Percentiles rank a stretch among this genome's conserved stretches.
phyloP scores from a whole-genome alignment of 768 basidiomycete species.

The Dioszegia crocea region DNA sequence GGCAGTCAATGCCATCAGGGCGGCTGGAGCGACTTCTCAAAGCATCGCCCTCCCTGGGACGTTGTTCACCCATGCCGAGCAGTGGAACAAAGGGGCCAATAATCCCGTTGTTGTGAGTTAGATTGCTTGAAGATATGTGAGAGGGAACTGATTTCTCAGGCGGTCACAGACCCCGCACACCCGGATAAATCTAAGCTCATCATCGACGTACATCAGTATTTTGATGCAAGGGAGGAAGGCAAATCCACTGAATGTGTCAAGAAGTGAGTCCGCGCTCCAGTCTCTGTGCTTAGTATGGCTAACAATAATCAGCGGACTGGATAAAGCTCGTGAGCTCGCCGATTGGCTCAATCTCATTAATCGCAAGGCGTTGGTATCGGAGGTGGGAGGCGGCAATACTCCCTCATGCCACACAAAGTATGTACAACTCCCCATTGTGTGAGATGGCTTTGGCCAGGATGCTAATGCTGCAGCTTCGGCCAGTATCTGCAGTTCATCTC shows the following conservation, averaged over 20 bases:
- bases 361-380: slow-evolving; percentile 60
- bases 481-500: slow-evolving; percentile 56
- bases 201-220: slow-evolving; percentile 64
- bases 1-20: slow-evolving; percentile 59
- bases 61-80: slow-evolving; percentile 53
- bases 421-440: slow-evolving; percentile 51
- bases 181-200: slow-evolving; percentile 53
- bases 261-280: slow-evolving; percentile 35
- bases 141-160: slow-evolving; percentile 41
- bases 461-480: slow-evolving; percentile 23
- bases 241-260: slow-evolving; percentile 56
- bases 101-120: slow-evolving; percentile 53
- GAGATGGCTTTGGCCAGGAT: not conserved
- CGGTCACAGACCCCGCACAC: slow-evolving; percentile 52
- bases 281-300: not conserved
- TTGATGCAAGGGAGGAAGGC: slow-evolving; percentile 57
- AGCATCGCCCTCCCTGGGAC: slow-evolving; percentile 62
- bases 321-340: slow-evolving; percentile 53
- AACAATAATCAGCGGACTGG: slow-evolving; percentile 53
- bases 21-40: slow-evolving; percentile 59
- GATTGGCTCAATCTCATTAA: slow-evolving; percentile 54
- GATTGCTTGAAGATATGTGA: slow-evolving; percentile 49
- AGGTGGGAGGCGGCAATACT: slow-evolving; percentile 61
- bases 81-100: slow-evolving; percentile 57
- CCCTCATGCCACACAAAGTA: slow-evolving; percentile 54